Base-by-base conservation (phyloP, 2,329 filamentous ascomycete genomes). In the Beauveria bassiana region DNA sequence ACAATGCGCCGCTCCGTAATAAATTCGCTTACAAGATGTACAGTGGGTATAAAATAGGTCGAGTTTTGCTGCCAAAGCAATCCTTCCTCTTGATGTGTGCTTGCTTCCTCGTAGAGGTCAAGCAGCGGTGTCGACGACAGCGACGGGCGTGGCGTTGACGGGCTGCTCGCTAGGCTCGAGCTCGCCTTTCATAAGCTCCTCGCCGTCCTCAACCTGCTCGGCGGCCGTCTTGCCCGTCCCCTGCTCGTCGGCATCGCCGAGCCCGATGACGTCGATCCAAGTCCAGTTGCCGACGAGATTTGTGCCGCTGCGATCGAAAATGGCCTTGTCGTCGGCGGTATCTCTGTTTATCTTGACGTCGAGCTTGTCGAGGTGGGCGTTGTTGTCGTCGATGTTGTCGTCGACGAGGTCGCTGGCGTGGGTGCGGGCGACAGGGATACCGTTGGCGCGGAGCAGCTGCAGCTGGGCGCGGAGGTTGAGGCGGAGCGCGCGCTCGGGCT, bases 401-500 rank as follows among this genome's bases (percentile, higher is more conserved):
- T 84, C 82, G 2, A 80, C 72, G 5, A 85, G 69, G 55, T 83
- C 83, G 28, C 71, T 77, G 3, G 72, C 66, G 71, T 75, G 79
- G 0, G 83, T 86, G 9, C 77, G 72, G 0, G 77, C 76, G 1
- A 87, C 77, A 0, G 76, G 69, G 1, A 85, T 71, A 2, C 72
- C 75, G 58, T 83, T 82, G 26, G 70, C 70, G 0, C 85, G 75
- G 7, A 88, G 66, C 6, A 85, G 70, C 70, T 87, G 84, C 54
- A 86, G 72, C 26, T 82, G 73, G 2, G 85, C 84, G 1, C 85
- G 76, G 4, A 83, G 73, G 65, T 88, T 88, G 2, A 87, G 74
- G 22, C 82, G 77, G 55, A 88, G 70, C 0, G 82, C 79, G 14
- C 83, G 77, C 68, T 86, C 84, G 0, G 85, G 85, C 57, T 83